A percentile compares a stretch with the other conserved stretches of the same genome.
Conservation (phyloP, 176 grass and related monocot species). For the Cymbopogon citratus region DNA sequence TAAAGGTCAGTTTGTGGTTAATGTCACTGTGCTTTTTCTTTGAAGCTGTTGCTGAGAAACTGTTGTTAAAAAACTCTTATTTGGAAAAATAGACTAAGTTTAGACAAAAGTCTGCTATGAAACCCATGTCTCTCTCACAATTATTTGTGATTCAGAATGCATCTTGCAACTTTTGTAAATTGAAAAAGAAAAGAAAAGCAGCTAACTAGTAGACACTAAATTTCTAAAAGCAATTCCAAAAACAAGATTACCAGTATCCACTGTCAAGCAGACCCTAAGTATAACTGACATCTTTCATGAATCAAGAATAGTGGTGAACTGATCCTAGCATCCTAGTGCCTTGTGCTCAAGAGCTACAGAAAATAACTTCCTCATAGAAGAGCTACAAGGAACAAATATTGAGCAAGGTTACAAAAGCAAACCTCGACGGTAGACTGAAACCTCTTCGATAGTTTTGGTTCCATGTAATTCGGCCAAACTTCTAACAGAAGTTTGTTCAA, state of each 20-base stretch:
- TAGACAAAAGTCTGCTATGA: not conserved
- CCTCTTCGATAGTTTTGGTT: conserved; percentile 71
- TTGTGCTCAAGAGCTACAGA: not conserved
- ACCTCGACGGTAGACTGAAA: conserved; percentile 93
- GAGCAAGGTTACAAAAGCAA: conserved; percentile 14
- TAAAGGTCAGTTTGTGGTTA: not conserved
- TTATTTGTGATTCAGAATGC: not conserved
- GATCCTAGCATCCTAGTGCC: not conserved
- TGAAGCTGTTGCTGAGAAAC: not conserved
- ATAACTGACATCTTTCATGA: not conserved
- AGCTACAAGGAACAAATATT: not conserved
- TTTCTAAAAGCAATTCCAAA: not conserved
- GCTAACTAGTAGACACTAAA: not conserved
- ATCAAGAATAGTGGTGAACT: not conserved
- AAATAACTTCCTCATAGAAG: not conserved
- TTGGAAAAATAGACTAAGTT: not conserved
- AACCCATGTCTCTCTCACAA: not conserved
- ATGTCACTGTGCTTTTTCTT: not conserved
- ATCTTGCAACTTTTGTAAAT: not conserved
- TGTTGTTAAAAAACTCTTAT: not conserved
- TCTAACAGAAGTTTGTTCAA: conserved; percentile 80
- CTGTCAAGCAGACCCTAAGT: not conserved
- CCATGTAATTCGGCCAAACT: conserved; percentile 97
- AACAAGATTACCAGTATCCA: not conserved
- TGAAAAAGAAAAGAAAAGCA: not conserved